phyloP scores from a whole-genome alignment of 2,329 filamentous ascomycete genomes.

The Thelonectria olida region DNA sequence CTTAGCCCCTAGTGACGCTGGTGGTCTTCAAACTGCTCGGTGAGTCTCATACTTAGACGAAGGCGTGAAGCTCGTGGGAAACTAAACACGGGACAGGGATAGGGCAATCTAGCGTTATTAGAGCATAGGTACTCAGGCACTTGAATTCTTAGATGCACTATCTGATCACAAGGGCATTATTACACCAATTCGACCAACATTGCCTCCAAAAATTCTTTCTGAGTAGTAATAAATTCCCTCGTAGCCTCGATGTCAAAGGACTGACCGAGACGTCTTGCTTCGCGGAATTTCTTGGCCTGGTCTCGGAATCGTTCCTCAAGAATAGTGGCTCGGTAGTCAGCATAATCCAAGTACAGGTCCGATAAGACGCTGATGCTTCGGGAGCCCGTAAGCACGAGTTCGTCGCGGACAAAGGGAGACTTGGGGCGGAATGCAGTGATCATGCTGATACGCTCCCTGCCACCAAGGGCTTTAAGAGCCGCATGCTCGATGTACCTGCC shows the following conservation, averaged over 20 bases:
- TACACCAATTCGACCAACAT: neutral
- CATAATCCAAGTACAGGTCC: neutral
- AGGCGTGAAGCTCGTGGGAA: no score
- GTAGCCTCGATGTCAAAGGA: neutral
- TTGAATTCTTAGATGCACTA: no score
- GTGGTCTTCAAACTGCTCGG: no score
- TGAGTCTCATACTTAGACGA: no score
- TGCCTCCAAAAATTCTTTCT: neutral
- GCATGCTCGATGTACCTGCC: conserved; percentile 73
- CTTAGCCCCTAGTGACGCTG: no score
- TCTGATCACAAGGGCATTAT: no score
- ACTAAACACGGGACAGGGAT: no score
- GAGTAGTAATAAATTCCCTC: neutral
- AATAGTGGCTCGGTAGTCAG: neutral
- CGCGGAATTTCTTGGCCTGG: neutral
- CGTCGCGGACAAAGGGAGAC: conserved; percentile 64
- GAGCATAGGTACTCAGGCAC: no score
- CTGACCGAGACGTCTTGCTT: neutral
- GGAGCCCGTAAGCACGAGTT: conserved; percentile 47
- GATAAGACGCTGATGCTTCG: conserved; percentile 8
- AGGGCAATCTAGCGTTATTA: no score
- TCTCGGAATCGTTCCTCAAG: neutral
- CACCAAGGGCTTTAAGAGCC: conserved; percentile 66
- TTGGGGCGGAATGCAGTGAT: conserved; percentile 72
- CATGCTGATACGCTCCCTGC: conserved; percentile 70